phyloP scores from a whole-genome alignment of 2,329 filamentous ascomycete genomes.

The Colletotrichum falcatum region DNA sequence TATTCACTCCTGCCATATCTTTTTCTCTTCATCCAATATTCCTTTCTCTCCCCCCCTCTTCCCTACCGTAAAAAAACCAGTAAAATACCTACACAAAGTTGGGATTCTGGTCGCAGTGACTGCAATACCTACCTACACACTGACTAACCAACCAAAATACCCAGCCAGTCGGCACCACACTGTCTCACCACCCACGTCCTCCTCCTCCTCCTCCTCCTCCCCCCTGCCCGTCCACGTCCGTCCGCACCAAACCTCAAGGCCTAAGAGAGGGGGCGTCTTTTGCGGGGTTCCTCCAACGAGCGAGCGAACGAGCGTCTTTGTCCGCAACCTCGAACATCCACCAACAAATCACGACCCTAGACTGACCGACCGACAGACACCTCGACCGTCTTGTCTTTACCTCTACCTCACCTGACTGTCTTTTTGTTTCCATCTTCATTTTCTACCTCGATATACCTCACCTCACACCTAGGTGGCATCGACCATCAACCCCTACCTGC shows the following conservation, averaged over 20 bases:
- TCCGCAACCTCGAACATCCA: conserved; percentile 40
- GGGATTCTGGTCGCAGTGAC: background rate
- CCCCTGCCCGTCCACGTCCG: conserved; percentile 9
- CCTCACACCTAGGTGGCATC: conserved; percentile 8
- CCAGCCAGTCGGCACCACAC: conserved; percentile 18
- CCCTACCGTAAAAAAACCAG: background rate
- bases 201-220: background rate
- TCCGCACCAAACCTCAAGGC: conserved; percentile 19
- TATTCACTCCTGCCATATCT: background rate
- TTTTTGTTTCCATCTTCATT: conserved; percentile 10
- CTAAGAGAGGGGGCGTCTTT: conserved; percentile 40
- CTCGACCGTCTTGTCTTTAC: conserved; percentile 25
- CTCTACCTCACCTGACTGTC: background rate
- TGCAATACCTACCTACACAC: background rate
- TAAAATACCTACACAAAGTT: background rate
- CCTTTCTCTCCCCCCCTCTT: background rate
- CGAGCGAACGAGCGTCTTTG: conserved; percentile 38
- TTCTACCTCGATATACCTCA: conserved; percentile 29
- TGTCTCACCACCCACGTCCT: conserved; percentile 23
- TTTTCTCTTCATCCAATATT: background rate
- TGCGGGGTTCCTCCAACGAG: conserved; percentile 39
- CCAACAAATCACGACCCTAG: conserved; percentile 40
- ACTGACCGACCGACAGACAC: conserved; percentile 10
- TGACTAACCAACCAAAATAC: conserved; percentile 18
- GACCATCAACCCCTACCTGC: background rate